These are phyloP conservation scores for Pestalotiopsis sp. DNA, from an alignment of 2,329 filamentous ascomycete species.

Conservation along the genomic window DNA sequence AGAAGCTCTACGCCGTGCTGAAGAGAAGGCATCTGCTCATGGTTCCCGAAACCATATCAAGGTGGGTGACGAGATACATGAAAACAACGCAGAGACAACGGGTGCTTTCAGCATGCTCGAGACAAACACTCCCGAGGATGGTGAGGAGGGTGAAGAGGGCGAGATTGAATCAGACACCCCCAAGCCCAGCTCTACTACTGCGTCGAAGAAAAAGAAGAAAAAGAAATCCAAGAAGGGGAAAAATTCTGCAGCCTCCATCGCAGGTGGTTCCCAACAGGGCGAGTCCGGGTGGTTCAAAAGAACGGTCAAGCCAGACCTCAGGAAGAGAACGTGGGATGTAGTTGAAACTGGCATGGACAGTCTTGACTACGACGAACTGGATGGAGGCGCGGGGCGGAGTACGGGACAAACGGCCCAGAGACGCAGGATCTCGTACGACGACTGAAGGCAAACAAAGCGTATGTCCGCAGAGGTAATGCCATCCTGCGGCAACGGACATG, in stretches of 20 bases:
- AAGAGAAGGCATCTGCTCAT: slow-evolving; percentile 28
- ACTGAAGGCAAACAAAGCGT: slow-evolving; percentile 27
- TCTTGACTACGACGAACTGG: slow-evolving; percentile 58
- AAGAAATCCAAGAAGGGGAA: slow-evolving; percentile 39
- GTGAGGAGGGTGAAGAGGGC: slow-evolving; percentile 34
- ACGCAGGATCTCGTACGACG: slow-evolving; percentile 48
- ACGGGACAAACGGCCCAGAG: slow-evolving; percentile 36
- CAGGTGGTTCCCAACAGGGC: slow-evolving; percentile 1
- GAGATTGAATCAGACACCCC: slow-evolving; percentile 32
- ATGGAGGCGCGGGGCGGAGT: slow-evolving; percentile 19
- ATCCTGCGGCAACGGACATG: neutral
- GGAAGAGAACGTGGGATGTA: slow-evolving; percentile 68
- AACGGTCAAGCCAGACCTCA: slow-evolving; percentile 54
- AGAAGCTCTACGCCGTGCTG: slow-evolving; percentile 63
- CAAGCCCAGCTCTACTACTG: slow-evolving; percentile 20
- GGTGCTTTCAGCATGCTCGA: neutral
- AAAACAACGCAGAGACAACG: slow-evolving; percentile 16
- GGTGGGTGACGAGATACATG: slow-evolving; percentile 20
- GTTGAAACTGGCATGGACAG: slow-evolving; percentile 61
- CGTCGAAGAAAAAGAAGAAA: slow-evolving; percentile 39
- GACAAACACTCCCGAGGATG: slow-evolving; percentile 13
- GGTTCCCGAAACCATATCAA: slow-evolving; percentile 16
- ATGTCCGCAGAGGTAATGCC: neutral
- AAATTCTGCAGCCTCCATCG: neutral
- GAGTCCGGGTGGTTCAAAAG: slow-evolving; percentile 16